These are phyloP conservation scores for Podospora tetraspora DNA, from an alignment of 495 filamentous ascomycete species.

Conservation along the genomic window DNA sequence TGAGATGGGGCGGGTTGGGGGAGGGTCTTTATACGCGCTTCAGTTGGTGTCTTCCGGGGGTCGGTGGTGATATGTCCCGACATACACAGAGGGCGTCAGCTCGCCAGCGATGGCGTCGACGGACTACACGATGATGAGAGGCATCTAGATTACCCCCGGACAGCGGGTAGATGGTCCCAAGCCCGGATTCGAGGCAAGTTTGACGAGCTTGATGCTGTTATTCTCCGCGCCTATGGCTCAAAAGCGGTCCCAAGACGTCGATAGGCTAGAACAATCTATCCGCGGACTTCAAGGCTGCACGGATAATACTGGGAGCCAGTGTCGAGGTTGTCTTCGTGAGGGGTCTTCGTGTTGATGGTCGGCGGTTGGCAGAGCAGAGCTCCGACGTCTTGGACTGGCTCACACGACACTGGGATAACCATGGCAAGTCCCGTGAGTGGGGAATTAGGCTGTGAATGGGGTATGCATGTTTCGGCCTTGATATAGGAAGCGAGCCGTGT, in stretches of 20 bases:
- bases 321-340: not conserved
- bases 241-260: not conserved
- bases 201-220: not conserved
- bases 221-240: not conserved
- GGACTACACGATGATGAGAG: not conserved
- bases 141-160: not conserved
- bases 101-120: not conserved
- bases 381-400: not conserved
- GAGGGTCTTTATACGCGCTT: not conserved
- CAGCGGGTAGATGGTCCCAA: not conserved
- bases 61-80: not conserved
- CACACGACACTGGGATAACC: not conserved
- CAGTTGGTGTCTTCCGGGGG: not conserved
- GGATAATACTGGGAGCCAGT: not conserved
- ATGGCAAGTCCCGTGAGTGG: not conserved
- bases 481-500: not conserved
- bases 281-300: not conserved
- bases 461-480: not conserved
- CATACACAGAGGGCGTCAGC: not conserved
- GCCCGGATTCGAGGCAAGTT: not conserved
- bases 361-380: not conserved
- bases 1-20: not conserved
- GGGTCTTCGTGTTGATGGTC: not conserved
- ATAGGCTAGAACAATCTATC: not conserved
- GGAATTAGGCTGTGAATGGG: not conserved